Percentiles rank a stretch among this genome's conserved stretches.
These are phyloP conservation scores for Aphanocladium album DNA, from an alignment of 2,329 filamentous ascomycete species.

Conservation along the genomic window DNA sequence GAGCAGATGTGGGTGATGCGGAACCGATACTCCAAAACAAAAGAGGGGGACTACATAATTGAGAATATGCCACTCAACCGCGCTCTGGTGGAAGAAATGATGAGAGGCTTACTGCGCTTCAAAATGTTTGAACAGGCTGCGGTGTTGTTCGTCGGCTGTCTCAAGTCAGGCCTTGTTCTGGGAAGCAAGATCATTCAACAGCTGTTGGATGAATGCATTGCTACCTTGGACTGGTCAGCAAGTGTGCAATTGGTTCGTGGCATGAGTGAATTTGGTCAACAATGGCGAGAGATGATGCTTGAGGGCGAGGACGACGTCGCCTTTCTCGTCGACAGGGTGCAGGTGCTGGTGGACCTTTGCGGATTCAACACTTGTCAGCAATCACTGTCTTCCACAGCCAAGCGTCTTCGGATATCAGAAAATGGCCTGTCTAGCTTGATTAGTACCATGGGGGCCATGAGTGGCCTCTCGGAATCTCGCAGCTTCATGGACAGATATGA, in stretches of 20 bases:
- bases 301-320: constrained; percentile 18
- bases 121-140: constrained; percentile 40
- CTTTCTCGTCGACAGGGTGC: constrained; percentile 28
- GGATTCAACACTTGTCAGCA: constrained; percentile 21
- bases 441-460: neutral
- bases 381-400: neutral
- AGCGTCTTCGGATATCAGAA: constrained; percentile 23
- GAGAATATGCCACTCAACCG: constrained; percentile 35
- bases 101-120: constrained; percentile 45
- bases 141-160: constrained; percentile 34
- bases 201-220: constrained; percentile 38
- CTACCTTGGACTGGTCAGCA: constrained; percentile 35
- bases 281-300: constrained; percentile 23
- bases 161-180: constrained; percentile 31
- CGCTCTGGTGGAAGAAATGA: constrained; percentile 39
- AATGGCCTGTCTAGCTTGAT: constrained; percentile 14
- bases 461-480: neutral
- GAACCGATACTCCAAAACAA: constrained; percentile 20
- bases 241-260: constrained; percentile 27
- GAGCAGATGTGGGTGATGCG: constrained; percentile 22
- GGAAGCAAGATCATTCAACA: constrained; percentile 26
- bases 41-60: constrained; percentile 32
- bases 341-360: constrained; percentile 33
- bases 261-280: constrained; percentile 21
- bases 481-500: neutral